Base-by-base conservation (phyloP, 2,329 filamentous ascomycete genomes). In the Neoarthrinium moseri region DNA sequence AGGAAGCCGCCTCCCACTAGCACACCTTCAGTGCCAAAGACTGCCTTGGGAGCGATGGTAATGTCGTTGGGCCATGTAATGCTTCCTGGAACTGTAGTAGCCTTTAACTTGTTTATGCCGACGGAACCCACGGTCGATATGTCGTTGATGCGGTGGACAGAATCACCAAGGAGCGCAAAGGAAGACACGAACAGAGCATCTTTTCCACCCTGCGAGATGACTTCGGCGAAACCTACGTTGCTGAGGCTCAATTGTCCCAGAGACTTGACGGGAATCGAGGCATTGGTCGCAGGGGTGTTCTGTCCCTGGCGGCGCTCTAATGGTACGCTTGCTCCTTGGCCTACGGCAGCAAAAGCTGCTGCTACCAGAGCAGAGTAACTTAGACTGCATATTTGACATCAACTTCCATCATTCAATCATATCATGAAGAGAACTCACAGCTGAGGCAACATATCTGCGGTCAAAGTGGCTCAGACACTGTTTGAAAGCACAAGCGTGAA, bases 211-310 rank as follows among this genome's bases (percentile, higher is more conserved):
- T 39, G 36, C 11, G 36, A 17, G 21, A 39, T 39, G 36, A 39
- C 36, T n/a, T 39, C 36, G 36, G 36, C 36, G 36, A 39, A 39
- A n/a, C 36, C 36, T 5, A n/a, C 36, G 11, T 39, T 7, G 36
- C 36, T 39, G 5, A 39, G 20, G 20, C 23, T 39, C 22, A 39
- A 22, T 4, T 18, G 20, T 6, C 36, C 36, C 5, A 39, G 36
- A 5, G 23, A 39, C n/a, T 39, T 39, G 12, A 26, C 23, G 20
- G 36, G 36, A 13, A 39, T 39, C 20, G 21, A 24, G 21, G 36
- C 22, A 17, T 39, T 39, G 36, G 23, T 26, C 17, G 11, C 15
- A 15, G 36, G 36, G 23, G 36, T 39, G 23, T 17, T 26, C n/a
- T 18, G 20, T 15, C 36, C 36, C 22, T 39, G 36, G 11, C 36